phyloP scores from a whole-genome alignment of 768 basidiomycete species.

The Serpula lacrymans region DNA sequence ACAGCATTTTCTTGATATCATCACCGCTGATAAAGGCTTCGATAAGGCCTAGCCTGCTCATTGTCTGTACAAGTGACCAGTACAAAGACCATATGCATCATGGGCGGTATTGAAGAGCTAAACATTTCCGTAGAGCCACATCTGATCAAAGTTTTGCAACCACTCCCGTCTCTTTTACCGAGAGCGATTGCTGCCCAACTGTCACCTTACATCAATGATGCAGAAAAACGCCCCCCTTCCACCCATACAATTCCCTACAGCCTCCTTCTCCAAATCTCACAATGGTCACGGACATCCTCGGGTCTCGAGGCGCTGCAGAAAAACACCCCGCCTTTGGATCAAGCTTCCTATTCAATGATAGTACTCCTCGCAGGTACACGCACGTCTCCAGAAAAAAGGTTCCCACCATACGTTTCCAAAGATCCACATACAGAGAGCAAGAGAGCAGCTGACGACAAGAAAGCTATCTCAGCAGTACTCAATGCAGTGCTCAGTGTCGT shows the following conservation, averaged over 20 bases:
- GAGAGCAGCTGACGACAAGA: conserved; percentile 50
- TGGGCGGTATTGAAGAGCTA: conserved; percentile 36
- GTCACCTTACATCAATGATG: conserved; percentile 32
- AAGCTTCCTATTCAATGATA: conserved; percentile 63
- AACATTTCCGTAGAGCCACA: conserved; percentile 70
- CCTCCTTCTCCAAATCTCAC: conserved; percentile 55
- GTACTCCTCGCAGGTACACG: conserved; percentile 73
- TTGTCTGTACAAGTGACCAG: too few relatives aligned
- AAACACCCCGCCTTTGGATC: conserved; percentile 42
- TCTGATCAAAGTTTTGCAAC: conserved; percentile 45
- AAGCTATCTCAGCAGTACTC: conserved; percentile 63
- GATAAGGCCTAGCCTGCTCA: too few relatives aligned
- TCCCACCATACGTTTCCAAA: conserved; percentile 47
- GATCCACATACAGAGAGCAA: conserved; percentile 47
- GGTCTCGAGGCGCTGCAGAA: conserved; percentile 40
- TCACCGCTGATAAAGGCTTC: too few relatives aligned
- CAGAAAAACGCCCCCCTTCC: conserved; percentile 10
- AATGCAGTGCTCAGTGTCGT: conserved; percentile 71
- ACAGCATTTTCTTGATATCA: too few relatives aligned
- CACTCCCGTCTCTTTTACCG: conserved; percentile 47
- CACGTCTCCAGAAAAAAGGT: conserved; percentile 75
- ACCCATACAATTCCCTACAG: conserved; percentile 57
- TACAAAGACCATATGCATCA: too few relatives aligned
- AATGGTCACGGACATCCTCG: conserved; percentile 60
- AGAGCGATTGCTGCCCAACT: conserved; percentile 40